Base-by-base conservation (phyloP, 2,329 filamentous ascomycete species). In the Diaporthe amygdali region DNA sequence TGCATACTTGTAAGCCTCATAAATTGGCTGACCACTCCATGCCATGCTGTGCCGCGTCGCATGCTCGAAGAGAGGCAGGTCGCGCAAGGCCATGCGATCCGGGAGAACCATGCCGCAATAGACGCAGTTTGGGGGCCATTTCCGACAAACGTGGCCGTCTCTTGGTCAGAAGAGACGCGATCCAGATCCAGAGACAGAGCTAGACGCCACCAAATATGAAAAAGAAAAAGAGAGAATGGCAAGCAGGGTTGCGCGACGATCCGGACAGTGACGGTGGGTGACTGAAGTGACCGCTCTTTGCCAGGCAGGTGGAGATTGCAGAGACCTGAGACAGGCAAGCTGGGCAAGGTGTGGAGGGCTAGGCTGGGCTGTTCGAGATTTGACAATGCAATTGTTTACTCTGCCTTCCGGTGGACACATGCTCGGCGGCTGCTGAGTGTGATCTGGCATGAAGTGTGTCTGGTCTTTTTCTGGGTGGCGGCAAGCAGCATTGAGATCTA, bases 351-450 rank as follows among this genome's bases (percentile, higher is more conserved):
- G 51, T 59, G 49, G 39, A 54, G 30, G 37, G 56, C 6, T 37
- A n/a, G n/a, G n/a, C 41, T 49, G 59, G 59, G 59, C 59, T 64
- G 59, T 64, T 64, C 59, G 59, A 64, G 59, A 49, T 64, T 25
- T 14, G 47, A 39, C 49, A 56, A 56, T 47, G 71, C 54, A 61
- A 25, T 39, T 27, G 68, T 61, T 34, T 22, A 54, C 3, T 25
- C 15, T 49, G 49, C 41, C 44, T 32, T 64, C 41, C 51, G 47
- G 30, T 63, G 59, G 46, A 52, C 49, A 47, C 44, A 56, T 22
- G 32, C n/a, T 44, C 47, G 55, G 71, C 68, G 68, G 68, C 52
- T 71, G 63, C 54, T 39, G 63, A 34, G 22, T 52, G 55, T 59
- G 32, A 55, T 68, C 47, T 61, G 27, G 41, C 27, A 34, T 9